Evolutionary conservation across 176 grass and related monocot genomes (phyloP).

Genomic region (Pontederia crassipes): DNA sequence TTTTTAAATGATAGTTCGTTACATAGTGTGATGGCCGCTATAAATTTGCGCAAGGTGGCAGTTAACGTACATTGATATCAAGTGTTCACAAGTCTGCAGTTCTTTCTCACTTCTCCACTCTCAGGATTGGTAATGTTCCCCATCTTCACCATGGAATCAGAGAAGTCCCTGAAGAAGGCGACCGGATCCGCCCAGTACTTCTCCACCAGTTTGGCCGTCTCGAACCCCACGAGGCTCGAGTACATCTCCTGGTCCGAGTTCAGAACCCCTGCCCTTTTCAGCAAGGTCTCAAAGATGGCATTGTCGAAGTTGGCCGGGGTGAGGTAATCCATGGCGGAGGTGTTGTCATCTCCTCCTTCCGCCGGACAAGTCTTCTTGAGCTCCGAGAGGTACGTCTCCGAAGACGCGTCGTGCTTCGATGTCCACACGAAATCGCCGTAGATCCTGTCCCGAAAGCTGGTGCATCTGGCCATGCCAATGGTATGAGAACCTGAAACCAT

Average conservation of each 20-base stretch:
- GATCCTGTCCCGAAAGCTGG: conserved; percentile 59
- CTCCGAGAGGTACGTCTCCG: conserved; percentile 54
- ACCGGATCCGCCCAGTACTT: conserved; percentile 66
- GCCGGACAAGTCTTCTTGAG: conserved; percentile 61
- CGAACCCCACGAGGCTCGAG: conserved; percentile 49
- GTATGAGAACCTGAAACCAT: conserved; percentile 64
- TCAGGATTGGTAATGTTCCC: conserved; percentile 83
- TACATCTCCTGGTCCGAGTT: conserved; percentile 99
- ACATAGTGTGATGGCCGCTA: too few relatives aligned
- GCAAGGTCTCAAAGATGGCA: conserved; percentile 56
- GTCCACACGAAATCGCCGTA: conserved; percentile 69
- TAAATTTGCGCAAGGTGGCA: too few relatives aligned
- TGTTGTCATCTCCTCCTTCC: conserved; percentile 62
- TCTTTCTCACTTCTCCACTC: conserved; percentile 86
- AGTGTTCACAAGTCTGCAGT: conserved; percentile 90
- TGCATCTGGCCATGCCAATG: conserved; percentile 74
- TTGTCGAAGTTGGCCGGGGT: conserved; percentile 63
- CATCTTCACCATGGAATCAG: conserved; percentile 98
- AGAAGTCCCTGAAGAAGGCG: conserved; percentile 83
- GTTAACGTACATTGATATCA: not conserved
- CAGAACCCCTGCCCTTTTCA: conserved; percentile 72
- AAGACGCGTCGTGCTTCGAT: conserved; percentile 41
- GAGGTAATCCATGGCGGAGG: conserved; percentile 58
- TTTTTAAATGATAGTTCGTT: too few relatives aligned
- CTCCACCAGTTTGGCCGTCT: conserved; percentile 56